phyloP scores from a whole-genome alignment of 306 rosid species.

The Prinsepia uniflora region DNA sequence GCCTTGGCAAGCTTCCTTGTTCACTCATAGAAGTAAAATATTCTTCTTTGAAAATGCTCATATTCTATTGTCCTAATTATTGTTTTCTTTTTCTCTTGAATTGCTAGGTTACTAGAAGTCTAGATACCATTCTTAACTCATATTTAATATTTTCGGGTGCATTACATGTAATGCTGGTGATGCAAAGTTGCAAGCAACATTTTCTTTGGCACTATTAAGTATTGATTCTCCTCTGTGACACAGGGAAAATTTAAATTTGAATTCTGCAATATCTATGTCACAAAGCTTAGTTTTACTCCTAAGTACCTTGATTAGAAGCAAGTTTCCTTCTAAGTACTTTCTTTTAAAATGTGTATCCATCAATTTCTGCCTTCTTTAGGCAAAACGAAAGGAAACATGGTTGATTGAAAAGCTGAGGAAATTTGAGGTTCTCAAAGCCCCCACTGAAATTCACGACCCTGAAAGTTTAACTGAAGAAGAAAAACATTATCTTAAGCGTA shows the following conservation, averaged over 20 bases:
- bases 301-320: neutral
- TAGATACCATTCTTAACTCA: neutral
- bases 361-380: slow-evolving; percentile 38
- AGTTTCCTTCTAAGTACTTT: neutral
- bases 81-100: neutral
- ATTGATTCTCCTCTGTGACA: neutral
- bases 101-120: neutral
- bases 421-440: slow-evolving; percentile 54
- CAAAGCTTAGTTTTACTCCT: neutral
- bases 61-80: neutral
- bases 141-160: neutral
- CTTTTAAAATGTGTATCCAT: slow-evolving; percentile 1
- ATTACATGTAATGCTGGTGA: neutral
- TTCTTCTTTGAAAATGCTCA: neutral
- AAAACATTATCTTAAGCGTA: slow-evolving; percentile 85
- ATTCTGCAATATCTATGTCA: neutral
- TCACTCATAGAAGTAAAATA: no score
- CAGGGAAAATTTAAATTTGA: neutral
- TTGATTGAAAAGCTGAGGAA: slow-evolving; percentile 81
- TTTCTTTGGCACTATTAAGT: neutral
- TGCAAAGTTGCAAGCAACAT: neutral
- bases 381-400: slow-evolving; percentile 88
- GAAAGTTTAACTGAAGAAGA: slow-evolving; percentile 90
- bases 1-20: no score
- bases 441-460: slow-evolving; percentile 69